These are phyloP conservation scores for Musa acuminata DNA, from an alignment of 176 grass and related monocot genomes.

Conservation along the genomic window DNA sequence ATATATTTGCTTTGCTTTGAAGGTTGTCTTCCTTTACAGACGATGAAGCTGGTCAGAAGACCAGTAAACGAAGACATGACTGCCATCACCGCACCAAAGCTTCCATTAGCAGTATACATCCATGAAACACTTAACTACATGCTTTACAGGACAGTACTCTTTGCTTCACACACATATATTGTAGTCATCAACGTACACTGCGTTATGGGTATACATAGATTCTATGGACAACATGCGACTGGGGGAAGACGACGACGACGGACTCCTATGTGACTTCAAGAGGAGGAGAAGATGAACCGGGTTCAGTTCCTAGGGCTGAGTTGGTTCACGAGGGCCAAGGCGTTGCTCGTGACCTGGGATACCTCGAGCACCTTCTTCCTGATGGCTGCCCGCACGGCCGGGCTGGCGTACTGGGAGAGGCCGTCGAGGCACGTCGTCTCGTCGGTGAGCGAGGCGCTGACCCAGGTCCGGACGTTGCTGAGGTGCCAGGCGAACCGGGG, in stretches of 20 bases:
- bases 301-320: conserved; percentile 22
- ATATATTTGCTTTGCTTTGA: too few species aligned
- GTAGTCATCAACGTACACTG: too few species aligned
- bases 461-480: conserved; percentile 78
- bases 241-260: not conserved
- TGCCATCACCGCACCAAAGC: too few species aligned
- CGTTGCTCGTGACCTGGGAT: conserved; percentile 55
- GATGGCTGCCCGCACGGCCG: conserved; percentile 10
- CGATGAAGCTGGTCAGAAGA: too few species aligned
- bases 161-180: too few species aligned
- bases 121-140: too few species aligned
- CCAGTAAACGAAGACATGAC: too few species aligned
- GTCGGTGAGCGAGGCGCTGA: conserved; percentile 73
- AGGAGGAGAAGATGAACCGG: not conserved
- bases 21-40: too few species aligned
- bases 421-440: conserved; percentile 63
- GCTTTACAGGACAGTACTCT: too few species aligned
- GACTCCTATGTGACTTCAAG: not conserved
- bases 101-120: too few species aligned
- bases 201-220: too few species aligned
- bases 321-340: conserved; percentile 64
- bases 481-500: conserved; percentile 49
- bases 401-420: conserved; percentile 17
- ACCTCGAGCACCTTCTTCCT: conserved; percentile 32
- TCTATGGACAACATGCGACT: not conserved